phyloP scores from a whole-genome alignment of 2,329 filamentous ascomycete genomes.

The Magnaporthales sp. region DNA sequence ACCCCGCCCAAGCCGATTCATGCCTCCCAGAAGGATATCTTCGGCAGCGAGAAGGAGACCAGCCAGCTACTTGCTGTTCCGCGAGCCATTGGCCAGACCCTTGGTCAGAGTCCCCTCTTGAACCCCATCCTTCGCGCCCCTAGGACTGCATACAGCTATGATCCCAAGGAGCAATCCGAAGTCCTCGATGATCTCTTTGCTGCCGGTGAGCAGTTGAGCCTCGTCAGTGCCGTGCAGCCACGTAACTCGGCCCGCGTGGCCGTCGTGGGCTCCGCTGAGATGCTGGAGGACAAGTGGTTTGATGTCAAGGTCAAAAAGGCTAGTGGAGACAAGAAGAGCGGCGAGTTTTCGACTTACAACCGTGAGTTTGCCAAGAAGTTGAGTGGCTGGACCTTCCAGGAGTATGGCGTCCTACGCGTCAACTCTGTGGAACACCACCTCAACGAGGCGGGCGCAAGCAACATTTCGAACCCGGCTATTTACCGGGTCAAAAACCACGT shows the following conservation, averaged over 20 bases:
- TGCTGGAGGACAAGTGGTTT: slow-evolving; percentile 85
- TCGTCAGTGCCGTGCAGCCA: slow-evolving; percentile 82
- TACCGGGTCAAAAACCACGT: slow-evolving; percentile 97
- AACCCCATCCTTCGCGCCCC: slow-evolving; percentile 77
- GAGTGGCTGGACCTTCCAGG: slow-evolving; percentile 94
- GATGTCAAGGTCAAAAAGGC: slow-evolving; percentile 64
- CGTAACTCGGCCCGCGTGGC: slow-evolving; percentile 88
- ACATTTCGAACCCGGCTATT: slow-evolving; percentile 70
- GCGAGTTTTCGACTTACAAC: slow-evolving; percentile 59
- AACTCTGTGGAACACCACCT: slow-evolving; percentile 74
- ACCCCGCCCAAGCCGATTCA: slow-evolving; percentile 58
- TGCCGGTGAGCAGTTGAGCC: slow-evolving; percentile 70
- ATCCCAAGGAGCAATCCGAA: slow-evolving; percentile 75
- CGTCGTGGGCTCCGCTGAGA: slow-evolving; percentile 76
- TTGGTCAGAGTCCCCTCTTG: slow-evolving; percentile 71
- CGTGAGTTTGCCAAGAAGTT: slow-evolving; percentile 76
- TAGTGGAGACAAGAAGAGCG: slow-evolving; percentile 23
- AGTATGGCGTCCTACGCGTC: slow-evolving; percentile 81
- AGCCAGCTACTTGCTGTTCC: slow-evolving; percentile 68
- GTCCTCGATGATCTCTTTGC: slow-evolving; percentile 75
- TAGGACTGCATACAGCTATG: slow-evolving; percentile 84
- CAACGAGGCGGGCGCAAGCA: slow-evolving; percentile 41
- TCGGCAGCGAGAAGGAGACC: slow-evolving; percentile 47
- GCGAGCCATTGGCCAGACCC: slow-evolving; percentile 67
- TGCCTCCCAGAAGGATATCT: slow-evolving; percentile 67